Evolutionary conservation across 768 basidiomycete genomes (phyloP).

Genomic region (Boletus fagicola): DNA sequence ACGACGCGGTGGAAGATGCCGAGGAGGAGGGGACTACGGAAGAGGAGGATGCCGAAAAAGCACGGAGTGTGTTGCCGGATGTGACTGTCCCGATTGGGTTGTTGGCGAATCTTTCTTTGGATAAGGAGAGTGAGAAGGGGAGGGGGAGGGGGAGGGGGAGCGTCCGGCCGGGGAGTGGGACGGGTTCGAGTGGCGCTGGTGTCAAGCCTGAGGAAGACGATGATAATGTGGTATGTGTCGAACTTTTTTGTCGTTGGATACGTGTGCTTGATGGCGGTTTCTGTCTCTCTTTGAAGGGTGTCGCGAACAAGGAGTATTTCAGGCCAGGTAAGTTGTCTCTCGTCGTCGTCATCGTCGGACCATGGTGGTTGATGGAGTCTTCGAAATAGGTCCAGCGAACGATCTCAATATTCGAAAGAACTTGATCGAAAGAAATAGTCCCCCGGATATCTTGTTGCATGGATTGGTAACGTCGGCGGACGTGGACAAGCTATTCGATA

Average conservation of each 20-base stretch:
- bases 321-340: conserved; percentile 58
- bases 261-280: too few relatives aligned
- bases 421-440: conserved; percentile 74
- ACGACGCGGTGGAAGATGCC: conserved; percentile 34
- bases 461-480: conserved; percentile 75
- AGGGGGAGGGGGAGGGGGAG: conserved; percentile 41
- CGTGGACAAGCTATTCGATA: conserved; percentile 80
- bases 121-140: conserved; percentile 45
- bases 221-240: conserved; percentile 61
- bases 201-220: conserved; percentile 50
- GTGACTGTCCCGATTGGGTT: conserved; percentile 72
- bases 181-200: conserved; percentile 3
- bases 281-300: conserved; percentile 49
- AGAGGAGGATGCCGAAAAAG: conserved; percentile 44
- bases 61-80: conserved; percentile 57
- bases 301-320: conserved; percentile 79
- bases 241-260: neutral
- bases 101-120: conserved; percentile 69
- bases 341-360: neutral
- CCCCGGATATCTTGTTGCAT: conserved; percentile 80
- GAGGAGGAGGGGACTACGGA: conserved; percentile 35
- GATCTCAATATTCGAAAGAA: conserved; percentile 67
- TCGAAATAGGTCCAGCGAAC: conserved; percentile 58
- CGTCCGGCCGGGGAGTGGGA: conserved; percentile 27
- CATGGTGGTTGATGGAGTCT: neutral